phyloP scores from a whole-genome alignment of 306 rosid genomes.

The Cercis canadensis region DNA sequence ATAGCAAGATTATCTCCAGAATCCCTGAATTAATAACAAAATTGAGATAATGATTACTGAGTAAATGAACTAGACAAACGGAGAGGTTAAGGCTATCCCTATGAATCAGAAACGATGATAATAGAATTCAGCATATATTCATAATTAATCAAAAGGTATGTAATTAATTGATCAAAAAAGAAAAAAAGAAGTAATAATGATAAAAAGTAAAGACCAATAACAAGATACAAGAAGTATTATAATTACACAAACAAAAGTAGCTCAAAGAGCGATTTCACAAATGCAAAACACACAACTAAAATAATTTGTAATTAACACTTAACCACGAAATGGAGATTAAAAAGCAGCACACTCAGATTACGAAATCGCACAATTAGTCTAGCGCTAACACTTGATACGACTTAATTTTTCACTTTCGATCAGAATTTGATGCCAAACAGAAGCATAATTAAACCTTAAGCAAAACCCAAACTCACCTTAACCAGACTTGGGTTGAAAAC shows the following conservation, averaged over 20 bases:
- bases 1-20: not conserved
- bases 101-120: not conserved
- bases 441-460: not conserved
- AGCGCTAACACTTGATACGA: not conserved
- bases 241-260: not conserved
- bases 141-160: conserved; percentile 17
- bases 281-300: no score
- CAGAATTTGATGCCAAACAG: conserved; percentile 16
- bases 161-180: not conserved
- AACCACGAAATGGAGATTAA: not conserved
- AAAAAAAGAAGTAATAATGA: not conserved
- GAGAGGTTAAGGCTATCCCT: not conserved
- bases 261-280: not conserved
- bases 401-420: not conserved
- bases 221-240: not conserved
- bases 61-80: not conserved
- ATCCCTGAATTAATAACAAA: not conserved
- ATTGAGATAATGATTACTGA: not conserved
- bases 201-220: not conserved
- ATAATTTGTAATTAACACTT: not conserved
- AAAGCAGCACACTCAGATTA: not conserved
- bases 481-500: conserved; percentile 70
- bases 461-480: conserved; percentile 59
- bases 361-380: not conserved
- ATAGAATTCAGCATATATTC: not conserved